Percentiles rank a stretch among this genome's conserved stretches.
Conservation (phyloP, 495 filamentous ascomycete genomes). For the Neurospora hispaniola region DNA sequence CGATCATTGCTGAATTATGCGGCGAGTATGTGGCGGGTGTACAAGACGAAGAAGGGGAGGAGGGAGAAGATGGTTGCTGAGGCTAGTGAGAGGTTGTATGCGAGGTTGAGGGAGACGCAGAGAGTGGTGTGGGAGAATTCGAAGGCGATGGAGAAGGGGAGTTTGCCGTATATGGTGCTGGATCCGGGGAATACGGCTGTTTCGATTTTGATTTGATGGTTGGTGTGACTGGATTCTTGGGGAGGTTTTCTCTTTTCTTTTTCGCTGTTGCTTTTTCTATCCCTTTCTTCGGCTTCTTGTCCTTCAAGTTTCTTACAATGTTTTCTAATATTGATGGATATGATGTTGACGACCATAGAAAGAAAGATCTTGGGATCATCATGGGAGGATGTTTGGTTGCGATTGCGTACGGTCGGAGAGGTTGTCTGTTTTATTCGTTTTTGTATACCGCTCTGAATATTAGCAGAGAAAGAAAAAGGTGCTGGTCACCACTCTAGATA, state of each 20-base stretch:
- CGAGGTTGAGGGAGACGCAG: slow-evolving; percentile 16
- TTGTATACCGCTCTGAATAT: neutral
- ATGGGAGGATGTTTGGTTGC: neutral
- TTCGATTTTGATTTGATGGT: slow-evolving; percentile 25
- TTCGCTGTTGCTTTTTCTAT: too few relatives aligned
- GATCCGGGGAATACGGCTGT: slow-evolving; percentile 32
- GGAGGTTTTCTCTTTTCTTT: too few relatives aligned
- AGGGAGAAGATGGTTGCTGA: slow-evolving; percentile 11
- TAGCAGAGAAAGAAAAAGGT: neutral
- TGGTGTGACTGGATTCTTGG: too few relatives aligned
- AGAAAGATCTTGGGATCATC: neutral
- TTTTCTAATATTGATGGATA: neutral
- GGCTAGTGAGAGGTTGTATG: slow-evolving; percentile 16
- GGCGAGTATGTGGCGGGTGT: slow-evolving; percentile 22
- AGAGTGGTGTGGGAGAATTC: slow-evolving; percentile 14
- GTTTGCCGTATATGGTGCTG: slow-evolving; percentile 30
- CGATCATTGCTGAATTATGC: slow-evolving; percentile 29
- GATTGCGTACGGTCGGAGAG: neutral
- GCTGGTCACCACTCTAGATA: neutral
- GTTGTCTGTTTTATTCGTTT: neutral
- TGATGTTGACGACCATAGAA: neutral
- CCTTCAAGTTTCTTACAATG: neutral
- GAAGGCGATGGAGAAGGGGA: slow-evolving; percentile 22
- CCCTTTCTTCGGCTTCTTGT: neutral
- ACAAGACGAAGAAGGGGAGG: slow-evolving; percentile 10